Evolutionary conservation across 768 basidiomycete genomes (phyloP).

Genomic region (Neoboletus subvelutipes): DNA sequence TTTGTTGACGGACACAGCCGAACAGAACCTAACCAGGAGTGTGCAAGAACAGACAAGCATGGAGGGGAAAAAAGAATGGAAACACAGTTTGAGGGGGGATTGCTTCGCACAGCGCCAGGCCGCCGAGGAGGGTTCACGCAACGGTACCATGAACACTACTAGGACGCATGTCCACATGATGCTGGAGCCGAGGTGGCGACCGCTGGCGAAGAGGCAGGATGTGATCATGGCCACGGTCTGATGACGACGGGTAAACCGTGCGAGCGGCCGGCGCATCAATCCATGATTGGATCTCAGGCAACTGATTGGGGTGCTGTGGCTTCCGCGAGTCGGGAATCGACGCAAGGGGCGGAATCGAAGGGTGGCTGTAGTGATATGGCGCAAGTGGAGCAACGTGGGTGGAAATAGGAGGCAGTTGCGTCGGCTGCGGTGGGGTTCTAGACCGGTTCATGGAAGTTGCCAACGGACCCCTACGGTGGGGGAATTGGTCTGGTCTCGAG

Average conservation of each 20-base stretch:
- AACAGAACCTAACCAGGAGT: slow-evolving; percentile 20
- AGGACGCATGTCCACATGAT: slow-evolving; percentile 34
- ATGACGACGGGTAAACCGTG: slow-evolving; percentile 28
- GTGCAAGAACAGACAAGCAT: slow-evolving; percentile 23
- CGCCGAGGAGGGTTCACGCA: slow-evolving; percentile 21
- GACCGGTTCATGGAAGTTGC: slow-evolving; percentile 47
- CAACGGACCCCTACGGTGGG: slow-evolving; percentile 73
- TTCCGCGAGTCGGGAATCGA: slow-evolving; percentile 37
- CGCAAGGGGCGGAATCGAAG: slow-evolving; percentile 48
- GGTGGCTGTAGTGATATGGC: slow-evolving; percentile 52
- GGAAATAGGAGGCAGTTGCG: slow-evolving; percentile 47
- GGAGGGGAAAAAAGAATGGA: slow-evolving; percentile 8
- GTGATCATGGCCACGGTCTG: slow-evolving; percentile 34
- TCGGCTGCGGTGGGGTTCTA: slow-evolving; percentile 49
- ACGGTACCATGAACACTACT: slow-evolving; percentile 31
- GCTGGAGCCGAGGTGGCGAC: slow-evolving; percentile 33
- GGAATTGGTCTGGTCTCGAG: slow-evolving; percentile 77
- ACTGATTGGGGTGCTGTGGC: slow-evolving; percentile 35
- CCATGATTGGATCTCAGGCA: slow-evolving; percentile 51
- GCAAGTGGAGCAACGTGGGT: slow-evolving; percentile 39
- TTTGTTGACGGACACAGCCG: slow-evolving; percentile 4
- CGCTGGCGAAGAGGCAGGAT: slow-evolving; percentile 32
- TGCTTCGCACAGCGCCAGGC: slow-evolving; percentile 21
- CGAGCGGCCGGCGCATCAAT: slow-evolving; percentile 36
- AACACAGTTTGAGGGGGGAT: slow-evolving; percentile 5